A percentile compares a stretch with the other conserved stretches of the same genome.
These are phyloP conservation scores for Eucalyptus marginata DNA, from an alignment of 345 rosid species.

Conservation along the genomic window DNA sequence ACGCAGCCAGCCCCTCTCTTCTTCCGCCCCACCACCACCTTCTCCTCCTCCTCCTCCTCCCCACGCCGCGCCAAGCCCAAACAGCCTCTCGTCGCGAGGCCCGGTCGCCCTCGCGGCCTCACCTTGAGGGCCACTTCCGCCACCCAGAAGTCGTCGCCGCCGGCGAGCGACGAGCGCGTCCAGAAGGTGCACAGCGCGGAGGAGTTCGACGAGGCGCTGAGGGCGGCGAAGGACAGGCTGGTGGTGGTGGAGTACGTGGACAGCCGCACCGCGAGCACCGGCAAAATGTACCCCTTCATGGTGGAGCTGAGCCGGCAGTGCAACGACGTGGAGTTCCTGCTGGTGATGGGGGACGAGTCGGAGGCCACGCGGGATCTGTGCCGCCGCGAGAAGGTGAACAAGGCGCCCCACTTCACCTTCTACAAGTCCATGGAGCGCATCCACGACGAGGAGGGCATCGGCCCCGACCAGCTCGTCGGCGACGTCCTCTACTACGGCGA, in stretches of 20 bases:
- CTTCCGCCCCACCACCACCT: background rate
- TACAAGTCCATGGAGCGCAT: conserved; percentile 80
- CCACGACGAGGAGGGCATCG: conserved; percentile 89
- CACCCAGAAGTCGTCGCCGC: conserved; percentile 23
- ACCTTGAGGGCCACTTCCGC: conserved; percentile 34
- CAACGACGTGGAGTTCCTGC: conserved; percentile 69
- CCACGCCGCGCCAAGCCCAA: background rate
- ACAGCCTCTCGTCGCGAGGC: background rate
- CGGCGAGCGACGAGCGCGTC: conserved; percentile 47
- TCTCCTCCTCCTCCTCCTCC: background rate
- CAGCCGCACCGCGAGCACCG: conserved; percentile 35
- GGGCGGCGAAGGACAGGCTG: conserved; percentile 47
- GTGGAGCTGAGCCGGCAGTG: conserved; percentile 75
- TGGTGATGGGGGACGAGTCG: conserved; percentile 84
- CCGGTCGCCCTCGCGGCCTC: background rate
- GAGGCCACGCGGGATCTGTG: conserved; percentile 66
- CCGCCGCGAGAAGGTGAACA: conserved; percentile 57
- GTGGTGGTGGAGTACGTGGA: conserved; percentile 79
- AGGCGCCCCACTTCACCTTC: conserved; percentile 87
- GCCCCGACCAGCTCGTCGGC: conserved; percentile 69
- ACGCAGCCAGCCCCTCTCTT: background rate
- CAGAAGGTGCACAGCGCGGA: conserved; percentile 51
- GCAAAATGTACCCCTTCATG: conserved; percentile 74
- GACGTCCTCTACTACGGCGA: conserved; percentile 96
- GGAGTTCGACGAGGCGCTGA: conserved; percentile 69